Evolutionary conservation across 768 basidiomycete genomes (phyloP), one percentile per base, ranked within the genome.

Genomic region (Trametes cingulata): DNA sequence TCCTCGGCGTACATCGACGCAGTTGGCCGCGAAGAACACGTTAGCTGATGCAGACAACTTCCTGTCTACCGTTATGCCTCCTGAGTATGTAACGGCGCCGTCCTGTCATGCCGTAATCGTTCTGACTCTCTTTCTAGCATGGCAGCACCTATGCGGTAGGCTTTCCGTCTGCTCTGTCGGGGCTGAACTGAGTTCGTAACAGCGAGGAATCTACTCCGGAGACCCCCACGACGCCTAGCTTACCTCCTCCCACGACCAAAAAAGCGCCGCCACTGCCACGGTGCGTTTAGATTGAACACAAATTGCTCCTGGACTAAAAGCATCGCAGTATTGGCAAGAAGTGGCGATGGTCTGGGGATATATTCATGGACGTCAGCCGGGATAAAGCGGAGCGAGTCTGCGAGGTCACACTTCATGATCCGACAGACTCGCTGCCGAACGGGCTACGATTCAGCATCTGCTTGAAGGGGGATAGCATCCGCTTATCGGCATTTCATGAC

Each of bases 261-360:
- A 62, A 59, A 37, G n/a, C 41, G 6, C 29, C 24, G 14, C 24
- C 53, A 4, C 33, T 63, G 6, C 62, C 60, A 17, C 60, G 54
- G 62, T 60, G 43, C 20, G 56, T 41, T 2, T 20, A 36, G n/a
- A n/a, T n/a, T n/a, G n/a, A n/a, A 25, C 17, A 2, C 51, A 25
- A n/a, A 20, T 17, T 27, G 22, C 25, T 29, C 27, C 25, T 39
- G 3, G 40, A 22, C 39, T 61, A 20, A 56, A 25, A 6, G 0
- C 4, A 9, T 51, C 41, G 1, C 56, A 88, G 86, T 62, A 82
- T 84, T 40, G 76, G 75, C 20, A 84, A 83, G 67, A 81, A 81
- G 53, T 90, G 83, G 83, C 84, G 77, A 62, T 90, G 89, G 88
- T 73, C 77, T 37, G 88, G 87, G 22, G 73, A 81, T 20, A 73